Conservation (phyloP, 2,329 filamentous ascomycete species). For the Lasiodiplodia sp. region DNA sequence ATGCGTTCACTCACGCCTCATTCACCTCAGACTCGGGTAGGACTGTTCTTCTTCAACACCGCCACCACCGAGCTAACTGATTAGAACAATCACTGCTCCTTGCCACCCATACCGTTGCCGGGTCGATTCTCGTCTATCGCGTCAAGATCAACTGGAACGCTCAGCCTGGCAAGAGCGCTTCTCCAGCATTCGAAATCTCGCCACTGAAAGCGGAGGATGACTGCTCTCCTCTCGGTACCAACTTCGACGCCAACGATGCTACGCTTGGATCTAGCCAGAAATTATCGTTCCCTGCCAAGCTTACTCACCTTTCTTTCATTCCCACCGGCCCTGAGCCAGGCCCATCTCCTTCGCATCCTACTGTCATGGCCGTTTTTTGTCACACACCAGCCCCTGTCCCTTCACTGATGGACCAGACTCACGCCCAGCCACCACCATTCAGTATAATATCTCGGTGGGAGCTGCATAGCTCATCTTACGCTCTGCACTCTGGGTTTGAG, state of each 20-base stretch:
- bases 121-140: slow-evolving; percentile 76
- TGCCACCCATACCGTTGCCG: slow-evolving; percentile 72
- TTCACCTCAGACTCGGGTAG: slow-evolving; percentile 72
- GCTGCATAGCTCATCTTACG: slow-evolving; percentile 65
- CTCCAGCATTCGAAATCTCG: slow-evolving; percentile 42
- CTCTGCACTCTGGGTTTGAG: slow-evolving; percentile 78
- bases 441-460: slow-evolving; percentile 88
- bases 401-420: slow-evolving; percentile 51
- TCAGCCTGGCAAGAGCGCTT: slow-evolving; percentile 61
- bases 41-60: slow-evolving; percentile 29
- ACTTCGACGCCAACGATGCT: slow-evolving; percentile 37
- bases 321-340: slow-evolving; percentile 68
- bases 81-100: slow-evolving; percentile 64
- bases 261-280: slow-evolving; percentile 37
- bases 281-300: slow-evolving; percentile 42
- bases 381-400: slow-evolving; percentile 53
- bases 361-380: slow-evolving; percentile 77
- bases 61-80: slow-evolving; percentile 32
- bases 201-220: slow-evolving; percentile 41
- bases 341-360: slow-evolving; percentile 63
- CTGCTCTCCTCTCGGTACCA: slow-evolving; percentile 39
- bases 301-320: slow-evolving; percentile 79
- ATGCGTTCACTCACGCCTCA: slow-evolving; percentile 49
- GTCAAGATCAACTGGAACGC: slow-evolving; percentile 78
- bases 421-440: slow-evolving; percentile 69